Evolutionary conservation across 2,329 filamentous ascomycete species (phyloP).

Genomic region (Ophiognomonia clavigignenti-juglandacearum): DNA sequence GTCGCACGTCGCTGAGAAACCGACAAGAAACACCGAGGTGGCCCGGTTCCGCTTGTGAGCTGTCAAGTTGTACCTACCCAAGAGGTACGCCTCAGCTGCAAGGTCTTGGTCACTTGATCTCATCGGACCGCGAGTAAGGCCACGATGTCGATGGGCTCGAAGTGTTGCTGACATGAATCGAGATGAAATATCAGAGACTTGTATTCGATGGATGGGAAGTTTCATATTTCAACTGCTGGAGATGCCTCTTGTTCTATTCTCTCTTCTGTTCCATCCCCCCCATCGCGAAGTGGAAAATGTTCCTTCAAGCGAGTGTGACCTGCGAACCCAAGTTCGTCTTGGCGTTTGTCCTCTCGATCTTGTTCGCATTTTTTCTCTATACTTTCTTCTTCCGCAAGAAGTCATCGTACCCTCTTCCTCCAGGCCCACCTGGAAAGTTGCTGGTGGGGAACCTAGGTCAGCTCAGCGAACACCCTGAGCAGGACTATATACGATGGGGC

Average conservation of each 20-base stretch:
- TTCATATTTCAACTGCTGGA: background rate
- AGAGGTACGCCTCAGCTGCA: constrained; percentile 13
- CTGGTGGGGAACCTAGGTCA: constrained; percentile 26
- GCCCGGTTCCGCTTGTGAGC: constrained; percentile 13
- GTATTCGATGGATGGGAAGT: constrained; percentile 3
- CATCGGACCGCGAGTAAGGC: constrained; percentile 14
- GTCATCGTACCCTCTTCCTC: constrained; percentile 21
- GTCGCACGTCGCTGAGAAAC: constrained; percentile 13
- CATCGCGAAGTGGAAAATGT: constrained; percentile 6
- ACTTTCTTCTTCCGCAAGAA: constrained; percentile 1
- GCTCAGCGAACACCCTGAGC: constrained; percentile 27
- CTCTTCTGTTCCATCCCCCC: background rate
- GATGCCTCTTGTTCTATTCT: background rate
- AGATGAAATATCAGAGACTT: constrained; percentile 1
- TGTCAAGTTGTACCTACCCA: constrained; percentile 10
- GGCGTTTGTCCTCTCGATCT: constrained; percentile 1
- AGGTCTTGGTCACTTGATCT: constrained; percentile 5
- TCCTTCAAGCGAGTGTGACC: constrained; percentile 6
- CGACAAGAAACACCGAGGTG: constrained; percentile 3
- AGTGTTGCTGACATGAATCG: constrained; percentile 13
- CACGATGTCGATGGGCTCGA: constrained; percentile 6
- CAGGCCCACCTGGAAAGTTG: constrained; percentile 24
- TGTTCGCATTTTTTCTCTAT: constrained; percentile 6
- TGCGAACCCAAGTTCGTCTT: constrained; percentile 5
- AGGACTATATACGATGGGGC: constrained; percentile 26